Base-by-base conservation (phyloP, 2,329 filamentous ascomycete species). In the Chalara sp. region DNA sequence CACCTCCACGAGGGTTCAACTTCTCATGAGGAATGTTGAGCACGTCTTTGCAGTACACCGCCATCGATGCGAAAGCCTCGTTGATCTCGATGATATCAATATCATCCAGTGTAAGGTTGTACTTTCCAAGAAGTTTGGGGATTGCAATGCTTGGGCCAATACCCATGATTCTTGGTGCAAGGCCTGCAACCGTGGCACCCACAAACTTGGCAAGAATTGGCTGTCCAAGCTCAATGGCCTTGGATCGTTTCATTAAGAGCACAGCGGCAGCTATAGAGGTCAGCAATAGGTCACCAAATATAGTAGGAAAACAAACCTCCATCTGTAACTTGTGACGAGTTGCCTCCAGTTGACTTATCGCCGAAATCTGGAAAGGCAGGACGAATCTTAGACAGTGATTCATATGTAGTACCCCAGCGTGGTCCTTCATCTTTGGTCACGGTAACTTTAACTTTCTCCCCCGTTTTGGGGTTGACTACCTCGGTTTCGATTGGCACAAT, bases 21-120 rank as follows among this genome's bases (percentile, higher is more conserved):
- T 90, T 92, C 62, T 77, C 69, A 69, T 78, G 80, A 65, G 87
- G 83, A 47, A 92, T 73, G 58, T 80, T 80, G 47, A 93, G 76
- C 58, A 74, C 81, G 63, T 89, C 78, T 50, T 87, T 73, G 72
- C 90, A 96, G 79, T 96, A 97, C 32, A 96, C 91, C 1, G 89
- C 91, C 93, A 97, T 97, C 48, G 87, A 93, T 28, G 91, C 92
- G 64, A 99, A 99, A 1, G 93, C 93, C 78, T 99, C 93, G 75
- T 99, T 99, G 66, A 99, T 72, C 78, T 97, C 93, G 61, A 92
- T 77, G 35, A 97, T 79, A 65, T 99, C 93, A 55, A 93, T 80
- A 62, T 97, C 93, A 53, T 85, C 80, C 49, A 95, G 74, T 29
- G 78, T 80, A 54, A 99, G 71, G 70, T 86, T 83, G 78, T 86